Percentiles rank a stretch among this genome's conserved stretches.
These are phyloP conservation scores for Cymodocea nodosa DNA, from an alignment of 116 monocot genomes.

Conservation along the genomic window DNA sequence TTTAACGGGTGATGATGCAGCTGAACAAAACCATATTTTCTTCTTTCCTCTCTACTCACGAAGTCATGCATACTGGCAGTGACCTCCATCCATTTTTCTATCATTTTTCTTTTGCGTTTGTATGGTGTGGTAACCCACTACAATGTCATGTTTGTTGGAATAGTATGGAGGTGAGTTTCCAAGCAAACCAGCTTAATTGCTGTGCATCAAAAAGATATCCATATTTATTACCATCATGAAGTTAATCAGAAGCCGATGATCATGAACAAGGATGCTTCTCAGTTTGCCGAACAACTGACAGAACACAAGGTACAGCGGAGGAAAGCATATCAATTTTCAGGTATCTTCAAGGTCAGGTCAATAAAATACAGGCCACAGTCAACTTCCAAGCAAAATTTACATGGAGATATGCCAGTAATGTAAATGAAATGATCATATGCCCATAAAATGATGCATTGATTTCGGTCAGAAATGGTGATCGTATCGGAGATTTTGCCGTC, in stretches of 20 bases:
- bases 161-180: not conserved
- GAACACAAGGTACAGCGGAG: too few relatives aligned
- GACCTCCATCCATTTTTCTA: not conserved
- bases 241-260: not conserved
- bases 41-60: too few relatives aligned
- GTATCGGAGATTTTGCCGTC: not conserved
- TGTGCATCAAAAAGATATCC: not conserved
- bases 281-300: not conserved
- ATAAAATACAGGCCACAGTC: too few relatives aligned
- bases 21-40: too few relatives aligned
- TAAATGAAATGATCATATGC: too few relatives aligned
- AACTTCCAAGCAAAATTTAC: too few relatives aligned
- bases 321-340: too few relatives aligned
- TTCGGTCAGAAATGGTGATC: not conserved
- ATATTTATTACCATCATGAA: too few relatives aligned
- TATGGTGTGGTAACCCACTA: not conserved
- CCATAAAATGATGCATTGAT: not conserved
- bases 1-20: too few relatives aligned
- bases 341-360: too few relatives aligned
- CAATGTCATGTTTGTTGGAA: conserved; percentile 2
- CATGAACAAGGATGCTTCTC: not conserved
- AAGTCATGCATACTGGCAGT: not conserved
- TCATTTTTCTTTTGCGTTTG: not conserved
- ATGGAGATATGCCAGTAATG: too few relatives aligned
- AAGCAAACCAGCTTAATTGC: not conserved